Conservation (phyloP, 495 filamentous ascomycete species). For the Thermochaetoides thermophila region DNA sequence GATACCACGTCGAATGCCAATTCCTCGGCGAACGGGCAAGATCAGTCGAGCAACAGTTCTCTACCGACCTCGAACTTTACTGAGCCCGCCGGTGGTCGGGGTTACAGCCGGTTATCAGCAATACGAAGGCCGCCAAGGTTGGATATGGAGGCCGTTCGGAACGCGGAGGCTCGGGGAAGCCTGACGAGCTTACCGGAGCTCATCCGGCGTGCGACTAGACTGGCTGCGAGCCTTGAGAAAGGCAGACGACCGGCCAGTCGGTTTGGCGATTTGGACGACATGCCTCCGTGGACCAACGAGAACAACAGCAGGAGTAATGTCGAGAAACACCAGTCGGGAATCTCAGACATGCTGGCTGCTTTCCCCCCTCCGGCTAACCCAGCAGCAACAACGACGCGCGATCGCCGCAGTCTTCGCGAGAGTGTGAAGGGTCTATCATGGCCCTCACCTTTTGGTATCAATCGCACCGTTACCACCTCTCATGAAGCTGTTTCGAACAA, state of each 20-base stretch:
- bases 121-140: conserved; percentile 56
- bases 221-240: conserved; percentile 78
- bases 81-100: conserved; percentile 8
- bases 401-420: conserved; percentile 32
- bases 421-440: conserved; percentile 25
- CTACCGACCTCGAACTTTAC: conserved; percentile 20
- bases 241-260: conserved; percentile 66
- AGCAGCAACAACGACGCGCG: conserved; percentile 20
- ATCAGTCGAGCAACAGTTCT: conserved; percentile 18
- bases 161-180: conserved; percentile 70
- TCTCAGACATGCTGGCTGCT: conserved; percentile 82
- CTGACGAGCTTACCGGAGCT: conserved; percentile 84
- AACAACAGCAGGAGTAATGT: conserved; percentile 11
- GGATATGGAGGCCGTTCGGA: conserved; percentile 63
- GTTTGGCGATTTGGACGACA: conserved; percentile 38
- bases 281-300: conserved; percentile 8
- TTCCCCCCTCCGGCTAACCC: conserved; percentile 68
- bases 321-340: conserved; percentile 39
- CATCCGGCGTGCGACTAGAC: conserved; percentile 70
- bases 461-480: conserved; percentile 19
- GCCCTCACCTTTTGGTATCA: conserved; percentile 22
- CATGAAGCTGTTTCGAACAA: conserved; percentile 10
- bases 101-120: conserved; percentile 32
- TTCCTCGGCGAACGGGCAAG: conserved; percentile 26
- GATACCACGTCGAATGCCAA: conserved; percentile 31